These are phyloP conservation scores for Kwoniella botswanensis DNA, from an alignment of 768 basidiomycete genomes.

Conservation along the genomic window DNA sequence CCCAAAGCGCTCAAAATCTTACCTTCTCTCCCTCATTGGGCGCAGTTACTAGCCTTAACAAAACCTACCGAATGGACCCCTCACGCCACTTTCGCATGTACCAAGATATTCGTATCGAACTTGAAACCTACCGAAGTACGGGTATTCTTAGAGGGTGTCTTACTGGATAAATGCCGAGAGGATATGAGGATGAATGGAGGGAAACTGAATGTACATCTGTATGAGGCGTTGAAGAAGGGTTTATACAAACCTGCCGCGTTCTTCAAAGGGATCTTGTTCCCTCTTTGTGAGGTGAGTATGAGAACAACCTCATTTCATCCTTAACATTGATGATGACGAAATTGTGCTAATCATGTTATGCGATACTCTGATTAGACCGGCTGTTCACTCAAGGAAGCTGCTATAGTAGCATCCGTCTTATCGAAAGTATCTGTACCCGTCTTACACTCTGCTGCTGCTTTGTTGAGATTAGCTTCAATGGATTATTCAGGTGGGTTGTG, in stretches of 20 bases:
- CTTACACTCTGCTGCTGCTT: constrained; percentile 93
- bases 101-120: constrained; percentile 92
- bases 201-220: constrained; percentile 90
- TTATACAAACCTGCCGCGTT: constrained; percentile 97
- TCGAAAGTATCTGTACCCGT: constrained; percentile 90
- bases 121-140: constrained; percentile 95
- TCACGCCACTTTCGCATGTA: constrained; percentile 91
- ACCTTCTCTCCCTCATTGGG: constrained; percentile 93
- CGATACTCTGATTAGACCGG: constrained; percentile 63
- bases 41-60: constrained; percentile 89
- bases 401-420: constrained; percentile 88
- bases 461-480: constrained; percentile 92
- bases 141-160: constrained; percentile 86
- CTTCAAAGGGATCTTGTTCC: constrained; percentile 97
- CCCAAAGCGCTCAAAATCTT: constrained; percentile 99
- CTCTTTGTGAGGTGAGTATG: constrained; percentile 79
- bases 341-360: too few relatives aligned
- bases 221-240: constrained; percentile 86
- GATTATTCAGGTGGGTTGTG: constrained; percentile 78
- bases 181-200: constrained; percentile 79
- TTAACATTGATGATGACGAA: not conserved
- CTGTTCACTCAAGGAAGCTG: constrained; percentile 91
- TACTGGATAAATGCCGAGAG: constrained; percentile 85
- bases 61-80: constrained; percentile 93
- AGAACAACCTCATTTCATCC: too few relatives aligned